A percentile compares a stretch with the other conserved stretches of the same genome.
These are phyloP conservation scores for Eucalyptus lansdowneana DNA, from an alignment of 345 rosid species.

Conservation along the genomic window DNA sequence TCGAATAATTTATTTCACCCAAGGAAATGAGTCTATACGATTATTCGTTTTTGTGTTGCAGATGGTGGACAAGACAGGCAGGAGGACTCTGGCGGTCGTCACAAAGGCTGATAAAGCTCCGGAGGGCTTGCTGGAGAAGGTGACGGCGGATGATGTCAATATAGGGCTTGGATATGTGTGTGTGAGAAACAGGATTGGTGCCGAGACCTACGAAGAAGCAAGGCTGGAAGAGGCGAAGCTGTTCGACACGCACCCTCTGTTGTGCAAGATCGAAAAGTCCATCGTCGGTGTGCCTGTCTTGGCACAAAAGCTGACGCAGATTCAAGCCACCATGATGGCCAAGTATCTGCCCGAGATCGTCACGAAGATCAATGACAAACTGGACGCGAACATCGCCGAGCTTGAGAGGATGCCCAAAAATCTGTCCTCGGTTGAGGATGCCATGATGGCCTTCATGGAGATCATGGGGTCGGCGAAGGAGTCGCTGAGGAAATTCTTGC, in stretches of 20 bases:
- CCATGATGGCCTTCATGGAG: conserved; percentile 18
- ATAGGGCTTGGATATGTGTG: conserved; percentile 38
- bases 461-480: conserved; percentile 27
- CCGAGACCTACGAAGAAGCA: conserved; percentile 16
- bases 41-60: background rate
- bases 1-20: background rate
- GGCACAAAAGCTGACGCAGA: conserved; percentile 13
- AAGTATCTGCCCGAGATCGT: conserved; percentile 17
- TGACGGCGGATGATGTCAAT: conserved; percentile 27
- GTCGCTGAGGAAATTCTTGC: conserved; percentile 15
- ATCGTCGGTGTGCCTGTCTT: conserved; percentile 23
- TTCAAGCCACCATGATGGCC: conserved; percentile 13
- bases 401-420: conserved; percentile 7
- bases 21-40: background rate
- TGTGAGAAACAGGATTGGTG: conserved; percentile 27
- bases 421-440: conserved; percentile 13
- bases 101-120: conserved; percentile 41
- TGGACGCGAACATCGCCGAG: background rate
- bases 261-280: conserved; percentile 14
- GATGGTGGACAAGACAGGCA: conserved; percentile 24
- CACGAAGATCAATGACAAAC: conserved; percentile 10
- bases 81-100: conserved; percentile 38
- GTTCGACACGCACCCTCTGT: background rate
- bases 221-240: conserved; percentile 3
- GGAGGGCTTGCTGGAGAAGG: conserved; percentile 35